A percentile compares a stretch with the other conserved stretches of the same genome.
These are phyloP conservation scores for Plectosphaerella plurivora DNA, from an alignment of 2,329 filamentous ascomycete genomes.

Conservation along the genomic window DNA sequence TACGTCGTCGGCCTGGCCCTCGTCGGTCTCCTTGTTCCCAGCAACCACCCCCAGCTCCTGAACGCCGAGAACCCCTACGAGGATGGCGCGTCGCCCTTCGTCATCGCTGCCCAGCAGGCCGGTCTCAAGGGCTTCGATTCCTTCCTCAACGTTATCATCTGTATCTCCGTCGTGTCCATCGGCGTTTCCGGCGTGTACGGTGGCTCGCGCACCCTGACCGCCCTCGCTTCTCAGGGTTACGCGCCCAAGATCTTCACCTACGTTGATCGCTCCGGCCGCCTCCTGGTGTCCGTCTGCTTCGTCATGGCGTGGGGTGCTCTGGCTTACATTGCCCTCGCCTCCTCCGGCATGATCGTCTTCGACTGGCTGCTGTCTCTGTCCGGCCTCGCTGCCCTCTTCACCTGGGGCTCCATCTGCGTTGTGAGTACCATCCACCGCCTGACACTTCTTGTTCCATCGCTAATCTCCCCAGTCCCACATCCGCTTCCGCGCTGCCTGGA, in stretches of 20 bases:
- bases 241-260: slow-evolving; percentile 50
- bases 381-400: slow-evolving; percentile 58
- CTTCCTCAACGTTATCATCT: slow-evolving; percentile 51
- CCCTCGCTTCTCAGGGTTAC: slow-evolving; percentile 52
- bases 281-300: slow-evolving; percentile 38
- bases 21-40: slow-evolving; percentile 39
- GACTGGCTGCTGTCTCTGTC: slow-evolving; percentile 62
- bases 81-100: slow-evolving; percentile 18
- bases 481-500: slow-evolving; percentile 61
- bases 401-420: slow-evolving; percentile 62
- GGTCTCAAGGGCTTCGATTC: slow-evolving; percentile 40
- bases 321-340: slow-evolving; percentile 39
- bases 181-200: slow-evolving; percentile 51
- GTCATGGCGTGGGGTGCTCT: slow-evolving; percentile 41
- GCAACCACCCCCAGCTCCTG: slow-evolving; percentile 38
- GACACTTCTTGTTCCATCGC: background rate
- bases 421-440: slow-evolving; percentile 11
- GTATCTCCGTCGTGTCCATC: slow-evolving; percentile 51
- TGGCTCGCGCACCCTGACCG: slow-evolving; percentile 49
- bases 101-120: slow-evolving; percentile 30
- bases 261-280: slow-evolving; percentile 49
- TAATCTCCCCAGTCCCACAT: slow-evolving; percentile 41
- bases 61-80: slow-evolving; percentile 37
- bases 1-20: slow-evolving; percentile 44
- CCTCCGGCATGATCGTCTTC: slow-evolving; percentile 48